Evolutionary conservation across 495 filamentous ascomycete genomes (phyloP).

Genomic region (Aspergillus olivimuriae): DNA sequence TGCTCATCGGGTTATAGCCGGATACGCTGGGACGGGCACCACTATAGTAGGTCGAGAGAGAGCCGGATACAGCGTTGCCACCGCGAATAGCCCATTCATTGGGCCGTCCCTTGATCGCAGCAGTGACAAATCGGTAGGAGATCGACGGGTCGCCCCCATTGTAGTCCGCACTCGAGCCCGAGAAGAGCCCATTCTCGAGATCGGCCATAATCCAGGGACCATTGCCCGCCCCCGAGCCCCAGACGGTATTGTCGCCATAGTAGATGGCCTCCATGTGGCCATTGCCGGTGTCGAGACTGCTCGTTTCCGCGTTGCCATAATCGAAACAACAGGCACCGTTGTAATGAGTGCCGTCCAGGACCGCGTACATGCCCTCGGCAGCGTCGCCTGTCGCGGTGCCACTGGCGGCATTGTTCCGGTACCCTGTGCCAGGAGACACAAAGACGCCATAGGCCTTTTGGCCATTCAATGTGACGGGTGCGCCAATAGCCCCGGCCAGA

Average conservation of each 20-base stretch:
- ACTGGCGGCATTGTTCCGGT: constrained; percentile 44
- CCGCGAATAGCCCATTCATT: constrained; percentile 50
- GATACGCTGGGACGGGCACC: constrained; percentile 39
- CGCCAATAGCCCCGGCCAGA: constrained; percentile 48
- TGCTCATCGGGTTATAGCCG: constrained; percentile 55
- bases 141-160: constrained; percentile 44
- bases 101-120: constrained; percentile 45
- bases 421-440: constrained; percentile 48
- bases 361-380: constrained; percentile 53
- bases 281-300: constrained; percentile 45
- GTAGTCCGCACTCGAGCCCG: constrained; percentile 28
- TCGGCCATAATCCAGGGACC: constrained; percentile 59
- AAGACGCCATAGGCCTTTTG: constrained; percentile 55
- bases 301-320: constrained; percentile 55
- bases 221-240: constrained; percentile 46
- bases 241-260: constrained; percentile 41
- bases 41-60: constrained; percentile 49
- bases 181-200: constrained; percentile 55
- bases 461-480: constrained; percentile 51
- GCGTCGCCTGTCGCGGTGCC: constrained; percentile 48
- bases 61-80: constrained; percentile 45
- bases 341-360: constrained; percentile 55
- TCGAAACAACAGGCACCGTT: constrained; percentile 55
- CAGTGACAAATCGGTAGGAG: constrained; percentile 45
- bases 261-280: constrained; percentile 60